Percentiles rank a stretch among this genome's conserved stretches.
phyloP scores from a whole-genome alignment of 345 rosid genomes.

The Populus tremula region DNA sequence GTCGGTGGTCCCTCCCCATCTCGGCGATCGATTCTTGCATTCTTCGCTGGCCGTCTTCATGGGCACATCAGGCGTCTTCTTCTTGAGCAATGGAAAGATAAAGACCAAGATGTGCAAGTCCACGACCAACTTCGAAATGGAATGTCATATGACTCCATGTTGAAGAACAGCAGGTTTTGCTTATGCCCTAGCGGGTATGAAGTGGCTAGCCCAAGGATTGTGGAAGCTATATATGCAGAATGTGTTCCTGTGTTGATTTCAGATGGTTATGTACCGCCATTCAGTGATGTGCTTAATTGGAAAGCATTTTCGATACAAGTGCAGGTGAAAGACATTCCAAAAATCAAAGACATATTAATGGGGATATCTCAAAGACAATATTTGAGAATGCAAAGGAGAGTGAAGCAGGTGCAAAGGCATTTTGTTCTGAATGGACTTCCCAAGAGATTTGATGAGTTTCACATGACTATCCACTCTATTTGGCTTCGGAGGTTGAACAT shows the following conservation, averaged over 20 bases:
- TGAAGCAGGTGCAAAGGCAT: conserved; percentile 43
- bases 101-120: conserved; percentile 55
- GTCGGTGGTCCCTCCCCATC: conserved; percentile 44
- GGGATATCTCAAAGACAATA: conserved; percentile 29
- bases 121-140: conserved; percentile 42
- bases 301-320: conserved; percentile 50
- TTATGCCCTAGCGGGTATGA: conserved; percentile 62
- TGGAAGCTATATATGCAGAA: conserved; percentile 62
- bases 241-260: conserved; percentile 66
- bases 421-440: conserved; percentile 35
- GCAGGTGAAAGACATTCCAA: conserved; percentile 37
- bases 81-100: conserved; percentile 55
- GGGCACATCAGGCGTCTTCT: conserved; percentile 59
- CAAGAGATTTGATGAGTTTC: conserved; percentile 37
- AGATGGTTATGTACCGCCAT: conserved; percentile 48
- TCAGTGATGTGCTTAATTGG: conserved; percentile 63
- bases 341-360: conserved; percentile 42
- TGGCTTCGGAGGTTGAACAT: conserved; percentile 45
- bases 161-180: conserved; percentile 58
- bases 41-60: conserved; percentile 66
- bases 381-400: conserved; percentile 39
- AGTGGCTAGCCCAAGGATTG: conserved; percentile 54
- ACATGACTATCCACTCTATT: conserved; percentile 39
- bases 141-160: conserved; percentile 43
- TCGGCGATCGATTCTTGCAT: conserved; percentile 52